Percentiles rank a stretch among this genome's conserved stretches.
Evolutionary conservation across 345 rosid species (phyloP).

Genomic region (Physaria fendleri): DNA sequence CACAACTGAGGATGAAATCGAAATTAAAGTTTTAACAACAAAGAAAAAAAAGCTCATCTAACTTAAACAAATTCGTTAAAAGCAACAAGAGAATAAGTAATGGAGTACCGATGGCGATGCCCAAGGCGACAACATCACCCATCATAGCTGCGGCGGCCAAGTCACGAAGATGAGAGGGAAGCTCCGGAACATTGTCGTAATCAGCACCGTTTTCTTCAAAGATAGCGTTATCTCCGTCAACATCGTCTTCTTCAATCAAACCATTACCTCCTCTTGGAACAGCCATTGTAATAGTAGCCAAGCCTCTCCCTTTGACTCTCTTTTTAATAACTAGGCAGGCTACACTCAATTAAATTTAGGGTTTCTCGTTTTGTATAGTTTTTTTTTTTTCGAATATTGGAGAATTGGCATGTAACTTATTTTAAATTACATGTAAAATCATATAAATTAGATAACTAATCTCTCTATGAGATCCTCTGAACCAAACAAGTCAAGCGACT

Average conservation of each 20-base stretch:
- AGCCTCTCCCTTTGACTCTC: neutral
- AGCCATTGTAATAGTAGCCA: slow-evolving; percentile 45
- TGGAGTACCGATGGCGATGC: slow-evolving; percentile 56
- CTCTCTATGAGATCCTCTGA: too few species aligned
- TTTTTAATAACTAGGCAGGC: too few species aligned
- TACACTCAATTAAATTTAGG: too few species aligned
- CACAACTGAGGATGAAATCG: neutral
- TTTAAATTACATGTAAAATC: too few species aligned
- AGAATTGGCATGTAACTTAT: too few species aligned
- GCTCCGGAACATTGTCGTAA: slow-evolving; percentile 43
- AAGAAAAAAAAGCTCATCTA: neutral
- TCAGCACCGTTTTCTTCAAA: slow-evolving; percentile 52
- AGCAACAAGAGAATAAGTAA: neutral
- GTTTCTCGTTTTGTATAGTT: too few species aligned
- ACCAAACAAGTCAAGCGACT: too few species aligned
- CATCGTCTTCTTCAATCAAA: slow-evolving; percentile 62
- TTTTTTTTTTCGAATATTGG: too few species aligned
- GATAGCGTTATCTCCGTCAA: slow-evolving; percentile 56
- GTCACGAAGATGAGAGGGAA: slow-evolving; percentile 66
- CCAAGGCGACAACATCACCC: slow-evolving; percentile 67
- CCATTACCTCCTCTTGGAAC: slow-evolving; percentile 69
- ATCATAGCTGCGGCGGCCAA: slow-evolving; percentile 56
- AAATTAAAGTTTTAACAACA: neutral
- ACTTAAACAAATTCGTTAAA: neutral
- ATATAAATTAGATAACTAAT: too few species aligned